Evolutionary conservation across 2,329 filamentous ascomycete genomes (phyloP).

Genomic region (Curvularia eragrostidis): DNA sequence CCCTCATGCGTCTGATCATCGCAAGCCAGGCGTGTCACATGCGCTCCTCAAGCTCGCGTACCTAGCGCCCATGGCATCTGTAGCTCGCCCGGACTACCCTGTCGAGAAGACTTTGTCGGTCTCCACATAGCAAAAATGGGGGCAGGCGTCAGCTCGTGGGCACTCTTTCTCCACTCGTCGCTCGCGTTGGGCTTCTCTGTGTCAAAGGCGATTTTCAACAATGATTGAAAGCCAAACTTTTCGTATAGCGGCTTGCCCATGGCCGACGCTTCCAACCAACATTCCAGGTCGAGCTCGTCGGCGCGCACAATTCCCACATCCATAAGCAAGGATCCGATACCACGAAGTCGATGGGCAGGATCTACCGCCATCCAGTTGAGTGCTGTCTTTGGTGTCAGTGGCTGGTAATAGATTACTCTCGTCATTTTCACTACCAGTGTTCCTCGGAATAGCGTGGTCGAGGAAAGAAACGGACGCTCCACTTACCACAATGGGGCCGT

Average conservation of each 20-base stretch:
- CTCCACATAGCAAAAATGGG: constrained; percentile 46
- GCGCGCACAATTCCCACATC: constrained; percentile 42
- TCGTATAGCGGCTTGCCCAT: constrained; percentile 50
- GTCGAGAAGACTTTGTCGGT: constrained; percentile 32
- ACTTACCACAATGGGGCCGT: constrained; percentile 44
- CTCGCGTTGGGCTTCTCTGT: constrained; percentile 31
- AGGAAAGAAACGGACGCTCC: constrained; percentile 13
- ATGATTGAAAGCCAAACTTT: constrained; percentile 37
- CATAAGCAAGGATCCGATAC: constrained; percentile 49
- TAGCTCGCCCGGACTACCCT: constrained; percentile 18
- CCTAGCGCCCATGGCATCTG: constrained; percentile 34
- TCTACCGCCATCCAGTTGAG: constrained; percentile 49
- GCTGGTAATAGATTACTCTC: neutral
- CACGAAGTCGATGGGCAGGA: constrained; percentile 45
- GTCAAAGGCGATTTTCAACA: constrained; percentile 43
- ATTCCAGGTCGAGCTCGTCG: constrained; percentile 44
- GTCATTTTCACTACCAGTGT: neutral
- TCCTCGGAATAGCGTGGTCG: constrained; percentile 5
- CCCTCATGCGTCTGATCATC: neutral
- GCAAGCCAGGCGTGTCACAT: neutral
- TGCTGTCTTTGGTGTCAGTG: constrained; percentile 31
- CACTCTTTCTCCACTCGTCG: constrained; percentile 43
- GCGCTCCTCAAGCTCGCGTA: neutral
- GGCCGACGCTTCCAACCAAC: constrained; percentile 49
- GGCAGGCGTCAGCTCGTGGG: constrained; percentile 43